Evolutionary conservation across 2,329 filamentous ascomycete genomes (phyloP).

Genomic region (Phoma sp.): DNA sequence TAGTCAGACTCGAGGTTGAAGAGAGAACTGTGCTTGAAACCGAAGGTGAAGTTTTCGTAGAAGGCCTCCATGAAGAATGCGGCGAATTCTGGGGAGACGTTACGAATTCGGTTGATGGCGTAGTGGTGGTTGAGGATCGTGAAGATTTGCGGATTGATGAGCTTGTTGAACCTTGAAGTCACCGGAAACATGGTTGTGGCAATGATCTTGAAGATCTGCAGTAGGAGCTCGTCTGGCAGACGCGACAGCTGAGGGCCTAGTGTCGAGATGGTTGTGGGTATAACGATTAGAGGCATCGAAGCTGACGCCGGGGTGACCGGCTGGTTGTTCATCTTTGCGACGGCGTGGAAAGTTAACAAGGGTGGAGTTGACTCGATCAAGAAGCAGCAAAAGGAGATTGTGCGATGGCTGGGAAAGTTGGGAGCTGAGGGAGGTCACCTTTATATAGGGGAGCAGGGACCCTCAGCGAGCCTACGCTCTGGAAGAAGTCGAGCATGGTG

Average conservation of each 20-base stretch:
- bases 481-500: not conserved
- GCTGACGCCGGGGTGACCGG: not conserved
- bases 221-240: constrained; percentile 24
- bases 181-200: constrained; percentile 1
- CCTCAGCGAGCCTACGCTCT: not conserved
- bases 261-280: constrained; percentile 5
- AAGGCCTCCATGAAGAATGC: constrained; percentile 16
- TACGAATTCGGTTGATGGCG: constrained; percentile 10
- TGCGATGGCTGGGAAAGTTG: not conserved
- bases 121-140: constrained; percentile 12
- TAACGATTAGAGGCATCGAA: constrained; percentile 8
- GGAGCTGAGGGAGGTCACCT: not conserved
- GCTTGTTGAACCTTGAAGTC: not conserved
- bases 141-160: constrained; percentile 8
- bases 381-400: not conserved
- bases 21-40: not conserved
- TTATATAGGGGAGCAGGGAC: constrained; percentile 8
- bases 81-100: constrained; percentile 12
- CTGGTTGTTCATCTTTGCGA: not conserved
- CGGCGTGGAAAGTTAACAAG: not conserved
- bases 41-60: constrained; percentile 17
- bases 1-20: not conserved
- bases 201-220: constrained; percentile 22
- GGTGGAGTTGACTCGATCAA: not conserved
- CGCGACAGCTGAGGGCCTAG: constrained; percentile 11